These are phyloP conservation scores for Daphne laureola DNA, from an alignment of 441 rosid species.

Conservation along the genomic window DNA sequence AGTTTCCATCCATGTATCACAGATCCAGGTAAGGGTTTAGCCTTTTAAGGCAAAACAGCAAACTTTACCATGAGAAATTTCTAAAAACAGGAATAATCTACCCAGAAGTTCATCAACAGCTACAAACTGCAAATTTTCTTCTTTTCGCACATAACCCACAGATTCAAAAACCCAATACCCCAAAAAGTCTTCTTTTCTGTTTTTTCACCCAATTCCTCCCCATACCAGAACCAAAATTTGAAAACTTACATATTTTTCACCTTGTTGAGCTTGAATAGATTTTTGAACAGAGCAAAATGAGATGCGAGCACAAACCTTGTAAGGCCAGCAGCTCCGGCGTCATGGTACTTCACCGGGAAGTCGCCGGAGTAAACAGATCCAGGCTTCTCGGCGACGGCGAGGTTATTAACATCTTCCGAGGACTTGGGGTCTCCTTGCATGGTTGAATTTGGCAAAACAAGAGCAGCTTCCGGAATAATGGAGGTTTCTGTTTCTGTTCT, in stretches of 20 bases:
- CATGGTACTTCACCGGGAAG: slow-evolving; percentile 14
- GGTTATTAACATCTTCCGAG: slow-evolving; percentile 20
- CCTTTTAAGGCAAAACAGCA: too few species aligned
- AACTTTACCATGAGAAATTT: too few species aligned
- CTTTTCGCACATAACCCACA: too few species aligned
- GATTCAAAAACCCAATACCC: too few species aligned
- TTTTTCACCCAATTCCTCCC: neutral
- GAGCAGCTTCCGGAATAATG: neutral
- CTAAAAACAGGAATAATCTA: too few species aligned
- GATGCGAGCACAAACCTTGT: neutral
- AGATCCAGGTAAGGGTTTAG: too few species aligned
- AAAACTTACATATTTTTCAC: neutral
- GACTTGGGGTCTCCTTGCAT: slow-evolving; percentile 21
- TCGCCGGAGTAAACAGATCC: slow-evolving; percentile 22
- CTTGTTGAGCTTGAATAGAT: slow-evolving; percentile 1
- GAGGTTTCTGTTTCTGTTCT: neutral
- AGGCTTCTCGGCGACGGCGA: slow-evolving; percentile 12
- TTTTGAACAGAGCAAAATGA: neutral
- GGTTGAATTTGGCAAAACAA: neutral
- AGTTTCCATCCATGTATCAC: too few species aligned
- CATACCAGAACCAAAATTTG: neutral
- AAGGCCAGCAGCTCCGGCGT: neutral
- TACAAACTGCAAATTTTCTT: too few species aligned
- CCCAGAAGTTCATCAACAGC: too few species aligned
- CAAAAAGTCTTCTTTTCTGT: neutral